Conservation (phyloP, 2,329 filamentous ascomycete species). For the Fusarium algeriense region DNA sequence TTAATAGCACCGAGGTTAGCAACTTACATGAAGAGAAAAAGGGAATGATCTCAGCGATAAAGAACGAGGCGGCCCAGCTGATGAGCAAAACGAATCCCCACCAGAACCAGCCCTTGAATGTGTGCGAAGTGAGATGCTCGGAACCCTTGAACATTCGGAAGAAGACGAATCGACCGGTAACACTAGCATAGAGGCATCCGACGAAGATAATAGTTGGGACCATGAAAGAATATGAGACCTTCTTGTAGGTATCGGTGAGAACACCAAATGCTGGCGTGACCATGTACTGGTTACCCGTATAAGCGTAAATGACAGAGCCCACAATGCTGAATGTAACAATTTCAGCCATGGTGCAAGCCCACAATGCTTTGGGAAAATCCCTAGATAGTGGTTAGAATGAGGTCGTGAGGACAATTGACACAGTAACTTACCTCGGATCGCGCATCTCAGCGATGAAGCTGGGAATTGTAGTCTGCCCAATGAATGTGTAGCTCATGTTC, state of each 20-base stretch:
- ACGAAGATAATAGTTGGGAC: slow-evolving; percentile 92
- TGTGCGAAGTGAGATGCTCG: slow-evolving; percentile 83
- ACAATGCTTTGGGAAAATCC: slow-evolving; percentile 93
- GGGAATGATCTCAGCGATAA: slow-evolving; percentile 91
- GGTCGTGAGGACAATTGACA: rapidly evolving
- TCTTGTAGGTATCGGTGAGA: slow-evolving; percentile 82
- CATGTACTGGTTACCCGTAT: slow-evolving; percentile 90
- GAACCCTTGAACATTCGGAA: slow-evolving; percentile 87
- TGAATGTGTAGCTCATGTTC: slow-evolving; percentile 96
- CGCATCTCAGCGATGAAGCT: slow-evolving; percentile 97
- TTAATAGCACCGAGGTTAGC: rapidly evolving
- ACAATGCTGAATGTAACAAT: slow-evolving; percentile 87
- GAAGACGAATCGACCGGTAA: slow-evolving; percentile 90
- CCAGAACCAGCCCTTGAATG: slow-evolving; percentile 79
- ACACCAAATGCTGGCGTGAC: slow-evolving; percentile 88
- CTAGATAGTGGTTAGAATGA: slow-evolving; percentile 49
- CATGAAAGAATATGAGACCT: slow-evolving; percentile 94
- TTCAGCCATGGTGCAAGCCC: slow-evolving; percentile 88
- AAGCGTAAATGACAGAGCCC: slow-evolving; percentile 83
- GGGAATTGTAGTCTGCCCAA: slow-evolving; percentile 92
- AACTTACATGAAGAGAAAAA: slow-evolving; percentile 82
- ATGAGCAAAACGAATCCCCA: slow-evolving; percentile 78
- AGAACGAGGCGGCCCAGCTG: slow-evolving; percentile 85
- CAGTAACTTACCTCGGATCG: slow-evolving; percentile 61
- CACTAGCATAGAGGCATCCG: slow-evolving; percentile 88